Conservation (phyloP, 768 basidiomycete species). For the Hysterangium stoloniferum region DNA sequence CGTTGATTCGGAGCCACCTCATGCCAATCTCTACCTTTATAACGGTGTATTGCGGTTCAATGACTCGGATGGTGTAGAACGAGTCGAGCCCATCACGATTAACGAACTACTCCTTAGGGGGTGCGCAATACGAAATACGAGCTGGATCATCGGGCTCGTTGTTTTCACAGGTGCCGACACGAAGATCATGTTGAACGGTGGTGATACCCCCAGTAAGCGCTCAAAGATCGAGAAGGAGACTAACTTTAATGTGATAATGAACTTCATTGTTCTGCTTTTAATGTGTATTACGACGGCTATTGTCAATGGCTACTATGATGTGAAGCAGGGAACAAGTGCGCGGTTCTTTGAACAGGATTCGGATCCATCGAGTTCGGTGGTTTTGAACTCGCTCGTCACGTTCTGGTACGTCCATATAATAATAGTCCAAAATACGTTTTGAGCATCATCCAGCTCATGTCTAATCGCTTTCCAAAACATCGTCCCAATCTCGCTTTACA, state of each 20-base stretch:
- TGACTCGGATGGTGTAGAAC: slow-evolving; percentile 45
- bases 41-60: slow-evolving; percentile 77
- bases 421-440: slow-evolving; percentile 9
- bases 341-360: slow-evolving; percentile 59
- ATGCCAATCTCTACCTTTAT: slow-evolving; percentile 88
- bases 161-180: slow-evolving; percentile 90
- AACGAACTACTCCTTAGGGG: slow-evolving; percentile 91
- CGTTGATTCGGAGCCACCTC: slow-evolving; percentile 89
- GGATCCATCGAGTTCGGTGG: slow-evolving; percentile 50
- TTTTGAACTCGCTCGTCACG: slow-evolving; percentile 77
- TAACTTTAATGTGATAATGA: slow-evolving; percentile 95
- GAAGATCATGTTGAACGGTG: slow-evolving; percentile 88
- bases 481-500: slow-evolving; percentile 91
- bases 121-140: slow-evolving; percentile 81
- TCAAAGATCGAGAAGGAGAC: slow-evolving; percentile 98
- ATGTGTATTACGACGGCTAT: slow-evolving; percentile 77
- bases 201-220: slow-evolving; percentile 91
- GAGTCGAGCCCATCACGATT: slow-evolving; percentile 71
- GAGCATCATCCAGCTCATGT: slow-evolving; percentile 75
- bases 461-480: slow-evolving; percentile 98
- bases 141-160: slow-evolving; percentile 92
- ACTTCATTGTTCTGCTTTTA: slow-evolving; percentile 67
- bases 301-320: slow-evolving; percentile 66
- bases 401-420: slow-evolving; percentile 61
- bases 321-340: slow-evolving; percentile 49